phyloP scores from a whole-genome alignment of 805 yeast genomes.

The Sungouiozyma ichnusensis region DNA sequence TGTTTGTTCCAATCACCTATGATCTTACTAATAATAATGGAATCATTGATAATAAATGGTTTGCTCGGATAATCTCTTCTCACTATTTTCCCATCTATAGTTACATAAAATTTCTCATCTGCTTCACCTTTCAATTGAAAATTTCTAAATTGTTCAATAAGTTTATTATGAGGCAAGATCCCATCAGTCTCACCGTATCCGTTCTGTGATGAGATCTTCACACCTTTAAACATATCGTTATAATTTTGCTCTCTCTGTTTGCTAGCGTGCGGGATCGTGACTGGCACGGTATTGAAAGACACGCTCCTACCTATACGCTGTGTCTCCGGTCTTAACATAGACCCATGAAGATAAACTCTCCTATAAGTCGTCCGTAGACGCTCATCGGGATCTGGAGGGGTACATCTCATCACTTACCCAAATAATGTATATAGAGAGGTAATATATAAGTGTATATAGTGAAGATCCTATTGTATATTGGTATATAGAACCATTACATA shows the following conservation, averaged over 20 bases:
- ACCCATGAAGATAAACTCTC: slow-evolving; percentile 8
- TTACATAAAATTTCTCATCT: slow-evolving; percentile 10
- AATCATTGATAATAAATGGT: slow-evolving; percentile 21
- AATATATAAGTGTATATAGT: no score
- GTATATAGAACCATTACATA: no score
- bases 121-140: background rate
- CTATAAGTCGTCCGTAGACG: slow-evolving; percentile 10
- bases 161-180: background rate
- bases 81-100: slow-evolving; percentile 20
- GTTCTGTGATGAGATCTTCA: slow-evolving; percentile 9
- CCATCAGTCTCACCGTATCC: background rate
- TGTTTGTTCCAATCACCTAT: slow-evolving; percentile 13
- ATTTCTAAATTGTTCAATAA: background rate
- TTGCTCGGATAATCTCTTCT: slow-evolving; percentile 26
- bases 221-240: slow-evolving; percentile 15
- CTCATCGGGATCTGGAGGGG: slow-evolving; percentile 6
- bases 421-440: no score
- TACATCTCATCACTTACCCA: background rate
- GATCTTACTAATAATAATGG: slow-evolving; percentile 17
- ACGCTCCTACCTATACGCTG: slow-evolving; percentile 7
- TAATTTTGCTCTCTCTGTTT: background rate
- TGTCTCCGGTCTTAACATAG: background rate
- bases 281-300: slow-evolving; percentile 29
- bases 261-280: slow-evolving; percentile 11
- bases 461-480: no score